Conservation (phyloP, 2,329 filamentous ascomycete genomes). For the Aspergillus luchuensis region DNA sequence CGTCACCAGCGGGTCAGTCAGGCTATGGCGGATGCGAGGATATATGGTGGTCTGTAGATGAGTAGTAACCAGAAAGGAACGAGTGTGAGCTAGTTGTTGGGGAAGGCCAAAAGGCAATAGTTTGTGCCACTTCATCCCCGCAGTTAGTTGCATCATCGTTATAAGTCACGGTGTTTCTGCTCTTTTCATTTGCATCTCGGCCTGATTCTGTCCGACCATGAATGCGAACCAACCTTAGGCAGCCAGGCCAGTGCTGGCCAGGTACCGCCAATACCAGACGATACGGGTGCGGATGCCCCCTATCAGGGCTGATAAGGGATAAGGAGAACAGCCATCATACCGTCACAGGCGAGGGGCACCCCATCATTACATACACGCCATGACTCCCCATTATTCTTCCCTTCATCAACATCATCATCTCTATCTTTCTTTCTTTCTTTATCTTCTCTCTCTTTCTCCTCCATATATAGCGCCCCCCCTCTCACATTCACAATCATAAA, state of each 20-base stretch:
- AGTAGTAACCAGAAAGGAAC: no score
- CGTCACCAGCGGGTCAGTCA: background rate
- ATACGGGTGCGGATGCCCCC: background rate
- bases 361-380: constrained; percentile 1
- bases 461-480: background rate
- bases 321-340: background rate
- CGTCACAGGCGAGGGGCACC: background rate
- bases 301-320: constrained; percentile 1
- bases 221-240: background rate
- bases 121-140: background rate
- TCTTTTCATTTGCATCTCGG: background rate
- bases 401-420: background rate
- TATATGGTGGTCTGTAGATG: no score
- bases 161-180: background rate
- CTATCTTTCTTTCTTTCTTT: background rate
- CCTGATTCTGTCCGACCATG: background rate
- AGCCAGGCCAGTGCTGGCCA: background rate
- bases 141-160: background rate
- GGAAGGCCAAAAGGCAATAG: background rate
- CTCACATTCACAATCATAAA: background rate
- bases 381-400: background rate
- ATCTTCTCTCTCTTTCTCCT: background rate
- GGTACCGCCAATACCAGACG: background rate
- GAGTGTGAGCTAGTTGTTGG: no score
- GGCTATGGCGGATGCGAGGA: background rate